phyloP scores from a whole-genome alignment of 1,284 basidiomycete genomes.

The Porodaedalea pini region DNA sequence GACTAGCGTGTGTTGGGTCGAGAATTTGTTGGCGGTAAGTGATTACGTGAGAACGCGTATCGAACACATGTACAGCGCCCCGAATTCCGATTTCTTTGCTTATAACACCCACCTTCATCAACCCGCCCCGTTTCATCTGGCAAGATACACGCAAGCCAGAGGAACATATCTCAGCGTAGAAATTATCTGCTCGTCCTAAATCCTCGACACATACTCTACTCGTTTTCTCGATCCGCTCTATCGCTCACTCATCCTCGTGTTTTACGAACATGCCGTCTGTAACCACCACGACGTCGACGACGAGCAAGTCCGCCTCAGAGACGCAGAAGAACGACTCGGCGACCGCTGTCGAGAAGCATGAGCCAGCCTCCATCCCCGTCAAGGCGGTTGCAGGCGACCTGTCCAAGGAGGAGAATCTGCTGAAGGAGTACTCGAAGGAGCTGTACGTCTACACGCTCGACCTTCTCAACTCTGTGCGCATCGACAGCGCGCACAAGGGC shows the following conservation, averaged over 20 bases:
- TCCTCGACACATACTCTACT: neutral
- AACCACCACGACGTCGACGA: neutral
- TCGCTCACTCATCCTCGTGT: neutral
- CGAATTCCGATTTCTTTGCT: neutral
- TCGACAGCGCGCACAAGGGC: slow-evolving; percentile 12
- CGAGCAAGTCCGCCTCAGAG: neutral
- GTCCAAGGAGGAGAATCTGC: slow-evolving; percentile 8
- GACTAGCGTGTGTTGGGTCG: too few relatives aligned
- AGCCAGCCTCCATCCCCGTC: neutral
- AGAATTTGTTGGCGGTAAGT: too few relatives aligned
- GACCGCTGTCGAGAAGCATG: neutral
- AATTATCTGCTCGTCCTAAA: neutral
- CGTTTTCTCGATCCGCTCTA: neutral
- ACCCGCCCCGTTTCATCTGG: neutral
- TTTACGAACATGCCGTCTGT: neutral
- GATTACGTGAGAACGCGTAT: neutral
- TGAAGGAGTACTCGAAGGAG: slow-evolving; percentile 19
- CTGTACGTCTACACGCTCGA: slow-evolving; percentile 17
- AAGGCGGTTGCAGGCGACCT: neutral
- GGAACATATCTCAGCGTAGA: neutral
- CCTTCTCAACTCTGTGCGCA: slow-evolving; percentile 16
- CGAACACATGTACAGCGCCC: neutral
- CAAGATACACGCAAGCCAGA: slow-evolving; percentile 6
- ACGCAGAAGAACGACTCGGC: neutral
- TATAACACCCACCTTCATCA: neutral